Percentiles rank a stretch among this genome's conserved stretches.
phyloP scores from a whole-genome alignment of 176 grass and related monocot species.

The Hordeum vulgare region MorexV3_pseudomolecules_assembly NC_058522.1:568361453-568361952 shows the following conservation, averaged over 20 bases:
- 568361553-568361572: constrained; percentile 27
- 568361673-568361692: neutral
- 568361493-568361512: neutral
- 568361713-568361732: constrained; percentile 83
- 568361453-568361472: constrained; percentile 79
- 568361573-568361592: constrained; percentile 48
- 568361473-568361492: neutral
- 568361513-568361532: neutral
- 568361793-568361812: neutral
- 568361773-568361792: constrained; percentile 69
- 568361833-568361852: neutral
- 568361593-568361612: constrained; percentile 49
- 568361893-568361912: too few relatives aligned
- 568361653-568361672: neutral
- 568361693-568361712: neutral
- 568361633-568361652: neutral
- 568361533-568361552: neutral
- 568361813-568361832: neutral
- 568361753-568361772: constrained; percentile 94
- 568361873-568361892: too few relatives aligned
- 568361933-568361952: too few relatives aligned
- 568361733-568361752: constrained; percentile 93
- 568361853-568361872: neutral
- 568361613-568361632: constrained; percentile 52
- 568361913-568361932: too few relatives aligned